These are phyloP conservation scores for Pyrenula massariospora DNA, from an alignment of 495 filamentous ascomycete genomes.

Conservation along the genomic window DNA sequence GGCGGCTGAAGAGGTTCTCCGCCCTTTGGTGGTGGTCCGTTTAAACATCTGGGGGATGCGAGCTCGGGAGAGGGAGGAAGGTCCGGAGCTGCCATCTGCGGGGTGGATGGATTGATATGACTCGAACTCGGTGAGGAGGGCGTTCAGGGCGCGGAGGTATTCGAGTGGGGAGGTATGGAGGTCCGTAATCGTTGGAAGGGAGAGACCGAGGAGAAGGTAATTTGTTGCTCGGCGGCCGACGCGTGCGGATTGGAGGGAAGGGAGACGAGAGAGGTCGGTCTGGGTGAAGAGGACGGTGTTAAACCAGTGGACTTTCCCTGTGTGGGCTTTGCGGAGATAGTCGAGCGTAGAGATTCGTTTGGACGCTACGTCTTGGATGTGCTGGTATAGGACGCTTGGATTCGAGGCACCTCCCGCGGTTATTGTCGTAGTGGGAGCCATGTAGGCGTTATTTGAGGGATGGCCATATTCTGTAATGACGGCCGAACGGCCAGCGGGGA, in stretches of 20 bases:
- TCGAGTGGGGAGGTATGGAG: slow-evolving; percentile 68
- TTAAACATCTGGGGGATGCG: slow-evolving; percentile 87
- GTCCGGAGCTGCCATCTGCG: slow-evolving; percentile 53
- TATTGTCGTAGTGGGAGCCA: background rate
- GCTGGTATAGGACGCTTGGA: slow-evolving; percentile 60
- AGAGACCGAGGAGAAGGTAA: slow-evolving; percentile 85
- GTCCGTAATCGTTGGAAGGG: slow-evolving; percentile 79
- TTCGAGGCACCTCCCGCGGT: slow-evolving; percentile 38
- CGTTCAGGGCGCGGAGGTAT: slow-evolving; percentile 77
- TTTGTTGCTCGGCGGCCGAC: slow-evolving; percentile 80
- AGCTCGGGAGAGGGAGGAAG: slow-evolving; percentile 58
- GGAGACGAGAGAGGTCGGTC: slow-evolving; percentile 63
- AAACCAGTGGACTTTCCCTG: slow-evolving; percentile 94
- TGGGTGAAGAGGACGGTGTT: slow-evolving; percentile 89
- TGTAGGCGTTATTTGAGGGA: background rate
- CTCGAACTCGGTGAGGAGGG: slow-evolving; percentile 84
- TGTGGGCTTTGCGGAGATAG: slow-evolving; percentile 79
- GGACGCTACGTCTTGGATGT: slow-evolving; percentile 77
- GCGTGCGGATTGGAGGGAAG: slow-evolving; percentile 74
- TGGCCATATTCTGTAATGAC: background rate
- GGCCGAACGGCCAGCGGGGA: background rate
- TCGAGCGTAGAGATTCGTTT: slow-evolving; percentile 95
- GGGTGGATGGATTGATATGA: slow-evolving; percentile 78
- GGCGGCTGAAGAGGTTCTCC: slow-evolving; percentile 57
- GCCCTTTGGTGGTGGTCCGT: slow-evolving; percentile 49